These are phyloP conservation scores for Botrytis tulipae DNA, from an alignment of 2,329 filamentous ascomycete genomes.

Conservation along the genomic window DNA sequence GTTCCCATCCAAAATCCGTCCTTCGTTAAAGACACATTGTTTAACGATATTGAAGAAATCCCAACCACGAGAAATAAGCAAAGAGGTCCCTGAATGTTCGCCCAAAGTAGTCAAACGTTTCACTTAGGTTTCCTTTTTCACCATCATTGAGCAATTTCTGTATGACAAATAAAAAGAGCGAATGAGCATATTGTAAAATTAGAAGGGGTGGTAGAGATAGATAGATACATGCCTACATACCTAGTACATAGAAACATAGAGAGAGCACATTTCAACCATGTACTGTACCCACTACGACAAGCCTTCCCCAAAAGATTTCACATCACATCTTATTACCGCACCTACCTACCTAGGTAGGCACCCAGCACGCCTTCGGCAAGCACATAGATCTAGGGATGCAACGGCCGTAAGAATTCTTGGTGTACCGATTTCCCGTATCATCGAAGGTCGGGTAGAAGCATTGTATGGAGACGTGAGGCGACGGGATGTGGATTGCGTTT, in stretches of 20 bases:
- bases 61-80: background rate
- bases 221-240: background rate
- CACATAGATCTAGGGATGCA: background rate
- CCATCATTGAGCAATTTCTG: background rate
- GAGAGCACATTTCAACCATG: background rate
- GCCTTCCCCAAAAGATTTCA: background rate
- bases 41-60: background rate
- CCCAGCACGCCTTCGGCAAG: background rate
- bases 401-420: background rate
- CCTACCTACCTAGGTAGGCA: background rate
- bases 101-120: background rate
- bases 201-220: background rate
- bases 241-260: too few relatives aligned
- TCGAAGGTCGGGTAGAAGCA: constrained; percentile 1
- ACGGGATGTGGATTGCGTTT: background rate
- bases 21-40: background rate
- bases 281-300: too few relatives aligned
- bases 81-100: background rate
- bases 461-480: constrained; percentile 6
- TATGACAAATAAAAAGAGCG: background rate
- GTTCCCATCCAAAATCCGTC: background rate
- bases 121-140: background rate
- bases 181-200: background rate
- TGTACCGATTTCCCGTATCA: background rate
- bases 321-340: background rate